A percentile compares a stretch with the other conserved stretches of the same genome.
Conservation (phyloP, 768 basidiomycete genomes). For the Termitomyces sp. region DNA sequence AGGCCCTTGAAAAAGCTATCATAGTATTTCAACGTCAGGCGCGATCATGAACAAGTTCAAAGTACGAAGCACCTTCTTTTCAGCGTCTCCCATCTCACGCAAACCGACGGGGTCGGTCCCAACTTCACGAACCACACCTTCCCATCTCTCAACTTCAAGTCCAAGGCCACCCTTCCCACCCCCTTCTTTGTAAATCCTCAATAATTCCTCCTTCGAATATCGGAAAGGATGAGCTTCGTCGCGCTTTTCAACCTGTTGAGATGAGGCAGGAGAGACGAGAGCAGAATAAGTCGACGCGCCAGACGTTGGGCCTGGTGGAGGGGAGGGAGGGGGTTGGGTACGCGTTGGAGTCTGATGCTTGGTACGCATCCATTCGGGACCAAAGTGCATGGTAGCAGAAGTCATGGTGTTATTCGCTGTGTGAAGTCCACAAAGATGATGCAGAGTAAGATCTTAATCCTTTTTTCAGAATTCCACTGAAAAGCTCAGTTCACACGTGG, state of each 20-base stretch:
- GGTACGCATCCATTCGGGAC: slow-evolving; percentile 89
- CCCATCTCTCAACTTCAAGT: slow-evolving; percentile 84
- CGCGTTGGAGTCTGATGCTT: slow-evolving; percentile 57
- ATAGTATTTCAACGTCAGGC: slow-evolving; percentile 19
- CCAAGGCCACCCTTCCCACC: slow-evolving; percentile 69
- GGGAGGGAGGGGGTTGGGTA: slow-evolving; percentile 51
- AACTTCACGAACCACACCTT: slow-evolving; percentile 78
- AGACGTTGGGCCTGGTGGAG: slow-evolving; percentile 45
- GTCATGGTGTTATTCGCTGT: slow-evolving; percentile 32
- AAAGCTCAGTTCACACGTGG: slow-evolving; percentile 31
- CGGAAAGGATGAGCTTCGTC: slow-evolving; percentile 76
- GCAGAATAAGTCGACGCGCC: slow-evolving; percentile 67
- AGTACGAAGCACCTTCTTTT: slow-evolving; percentile 71
- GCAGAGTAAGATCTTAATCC: slow-evolving; percentile 14
- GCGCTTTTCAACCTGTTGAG: slow-evolving; percentile 44
- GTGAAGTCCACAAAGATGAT: slow-evolving; percentile 12
- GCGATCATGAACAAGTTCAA: slow-evolving; percentile 10
- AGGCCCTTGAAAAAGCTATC: slow-evolving; percentile 72
- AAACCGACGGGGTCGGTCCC: slow-evolving; percentile 67
- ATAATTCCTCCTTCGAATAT: slow-evolving; percentile 81
- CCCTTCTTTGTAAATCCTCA: slow-evolving; percentile 77
- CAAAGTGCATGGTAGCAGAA: slow-evolving; percentile 79
- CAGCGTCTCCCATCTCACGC: slow-evolving; percentile 74
- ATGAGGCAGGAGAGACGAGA: slow-evolving; percentile 50
- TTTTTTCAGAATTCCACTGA: slow-evolving; percentile 27